Percentiles rank a stretch among this genome's conserved stretches.
These are phyloP conservation scores for Apiospora phragmitis DNA, from an alignment of 2,329 filamentous ascomycete species.

Conservation along the genomic window DNA sequence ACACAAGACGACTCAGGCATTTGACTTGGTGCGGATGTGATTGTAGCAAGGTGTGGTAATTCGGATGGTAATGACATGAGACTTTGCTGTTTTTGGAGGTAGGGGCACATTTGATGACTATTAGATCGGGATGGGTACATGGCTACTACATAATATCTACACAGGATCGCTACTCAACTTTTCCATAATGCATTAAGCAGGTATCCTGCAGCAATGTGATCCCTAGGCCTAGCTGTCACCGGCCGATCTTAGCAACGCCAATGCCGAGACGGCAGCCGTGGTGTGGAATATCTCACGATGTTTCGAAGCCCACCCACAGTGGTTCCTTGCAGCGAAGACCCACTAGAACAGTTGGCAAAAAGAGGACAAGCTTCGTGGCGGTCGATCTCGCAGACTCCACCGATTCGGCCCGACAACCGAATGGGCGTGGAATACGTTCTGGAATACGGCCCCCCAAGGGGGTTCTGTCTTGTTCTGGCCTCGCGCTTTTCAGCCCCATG, in stretches of 20 bases:
- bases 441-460: neutral
- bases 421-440: neutral
- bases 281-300: neutral
- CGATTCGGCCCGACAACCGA: neutral
- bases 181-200: neutral
- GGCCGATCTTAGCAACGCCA: neutral
- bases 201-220: neutral
- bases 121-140: too few species aligned
- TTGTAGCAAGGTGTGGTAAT: neutral
- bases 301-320: neutral
- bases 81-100: neutral
- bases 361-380: neutral
- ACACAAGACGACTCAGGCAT: constrained; percentile 19
- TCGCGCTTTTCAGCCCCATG: neutral
- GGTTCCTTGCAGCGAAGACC: neutral
- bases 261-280: neutral
- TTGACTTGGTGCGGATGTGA: neutral
- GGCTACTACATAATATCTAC: neutral
- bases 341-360: constrained; percentile 1
- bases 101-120: too few species aligned
- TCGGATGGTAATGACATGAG: neutral
- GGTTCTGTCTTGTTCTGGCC: neutral
- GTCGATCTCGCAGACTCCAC: neutral
- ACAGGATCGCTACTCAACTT: neutral
- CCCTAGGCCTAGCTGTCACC: neutral